Evolutionary conservation across 2,329 filamentous ascomycete genomes (phyloP).

Genomic region (Aspergillus sp.): DNA sequence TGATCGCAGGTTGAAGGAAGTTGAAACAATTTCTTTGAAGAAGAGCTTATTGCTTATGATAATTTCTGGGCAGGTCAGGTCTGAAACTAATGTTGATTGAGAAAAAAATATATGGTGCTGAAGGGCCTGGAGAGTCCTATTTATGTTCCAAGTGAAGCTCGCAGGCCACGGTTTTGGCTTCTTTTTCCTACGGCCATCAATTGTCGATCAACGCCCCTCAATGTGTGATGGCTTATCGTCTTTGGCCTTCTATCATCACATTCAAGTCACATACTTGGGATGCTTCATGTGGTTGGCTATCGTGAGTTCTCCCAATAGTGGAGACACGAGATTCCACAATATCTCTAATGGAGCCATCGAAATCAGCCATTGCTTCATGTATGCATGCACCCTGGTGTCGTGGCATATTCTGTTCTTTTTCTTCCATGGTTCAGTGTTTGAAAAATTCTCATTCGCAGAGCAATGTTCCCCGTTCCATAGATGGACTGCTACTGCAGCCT

Average conservation of each 20-base stretch:
- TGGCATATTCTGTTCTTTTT: slow-evolving; percentile 28
- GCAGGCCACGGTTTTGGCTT: slow-evolving; percentile 18
- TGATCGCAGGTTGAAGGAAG: slow-evolving; percentile 11
- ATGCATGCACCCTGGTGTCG: slow-evolving; percentile 24
- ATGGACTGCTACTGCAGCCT: slow-evolving; percentile 24
- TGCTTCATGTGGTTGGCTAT: slow-evolving; percentile 28
- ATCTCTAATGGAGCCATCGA: slow-evolving; percentile 25
- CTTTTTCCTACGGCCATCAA: slow-evolving; percentile 17
- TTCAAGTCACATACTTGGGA: slow-evolving; percentile 23
- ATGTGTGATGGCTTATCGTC: slow-evolving; percentile 29
- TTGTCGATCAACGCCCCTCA: slow-evolving; percentile 28
- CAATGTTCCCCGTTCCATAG: slow-evolving; percentile 16
- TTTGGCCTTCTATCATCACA: slow-evolving; percentile 24
- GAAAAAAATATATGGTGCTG: background rate
- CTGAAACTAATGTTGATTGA: slow-evolving; percentile 29
- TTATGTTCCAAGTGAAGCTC: slow-evolving; percentile 34
- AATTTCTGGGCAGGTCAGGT: slow-evolving; percentile 15
- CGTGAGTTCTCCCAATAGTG: slow-evolving; percentile 25
- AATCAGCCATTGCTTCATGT: slow-evolving; percentile 35
- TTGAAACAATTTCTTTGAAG: slow-evolving; percentile 19
- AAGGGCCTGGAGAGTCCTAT: slow-evolving; percentile 30
- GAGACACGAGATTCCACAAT: slow-evolving; percentile 30
- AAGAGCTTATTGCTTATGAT: slow-evolving; percentile 16
- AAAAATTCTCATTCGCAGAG: slow-evolving; percentile 34
- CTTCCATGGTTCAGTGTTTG: slow-evolving; percentile 21